A percentile compares a stretch with the other conserved stretches of the same genome.
Evolutionary conservation across 495 filamentous ascomycete genomes (phyloP).

Genomic region (Neurospora intermedia): DNA sequence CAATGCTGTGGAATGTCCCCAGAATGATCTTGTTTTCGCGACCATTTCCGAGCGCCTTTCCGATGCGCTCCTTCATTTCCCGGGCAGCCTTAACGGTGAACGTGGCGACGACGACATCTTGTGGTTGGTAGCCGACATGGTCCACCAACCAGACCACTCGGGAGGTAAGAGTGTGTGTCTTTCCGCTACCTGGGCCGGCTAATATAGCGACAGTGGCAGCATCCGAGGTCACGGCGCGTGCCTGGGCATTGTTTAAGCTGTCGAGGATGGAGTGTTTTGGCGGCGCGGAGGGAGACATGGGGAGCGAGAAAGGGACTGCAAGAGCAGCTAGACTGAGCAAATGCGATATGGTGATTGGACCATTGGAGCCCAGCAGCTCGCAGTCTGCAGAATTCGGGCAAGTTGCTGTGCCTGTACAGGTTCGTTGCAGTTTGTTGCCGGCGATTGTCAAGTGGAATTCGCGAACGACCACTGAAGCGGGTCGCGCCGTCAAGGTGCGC

Average conservation of each 20-base stretch:
- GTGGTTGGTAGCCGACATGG: slow-evolving; percentile 65
- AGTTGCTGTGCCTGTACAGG: not conserved
- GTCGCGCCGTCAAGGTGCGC: not conserved
- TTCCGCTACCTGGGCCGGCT: slow-evolving; percentile 73
- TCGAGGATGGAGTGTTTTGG: slow-evolving; percentile 32
- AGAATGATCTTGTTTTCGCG: slow-evolving; percentile 70
- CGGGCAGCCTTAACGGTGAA: slow-evolving; percentile 96
- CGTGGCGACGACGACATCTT: slow-evolving; percentile 92
- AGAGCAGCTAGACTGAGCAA: not conserved
- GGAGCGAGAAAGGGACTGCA: not conserved
- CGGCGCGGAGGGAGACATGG: not conserved
- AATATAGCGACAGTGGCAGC: slow-evolving; percentile 80
- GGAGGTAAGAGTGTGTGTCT: slow-evolving; percentile 93
- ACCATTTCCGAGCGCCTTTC: slow-evolving; percentile 64
- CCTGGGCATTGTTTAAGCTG: slow-evolving; percentile 76
- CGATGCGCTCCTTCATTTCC: slow-evolving; percentile 89
- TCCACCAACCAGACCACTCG: slow-evolving; percentile 89
- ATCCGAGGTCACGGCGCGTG: slow-evolving; percentile 70
- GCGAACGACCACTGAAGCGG: not conserved
- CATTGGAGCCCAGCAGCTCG: not conserved
- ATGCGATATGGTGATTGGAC: not conserved
- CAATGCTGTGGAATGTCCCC: slow-evolving; percentile 94
- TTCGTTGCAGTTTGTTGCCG: not conserved
- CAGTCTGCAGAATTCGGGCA: not conserved
- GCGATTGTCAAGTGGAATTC: not conserved